Conservation (phyloP, 495 filamentous ascomycete species). For the Penicillium desertorum region DNA sequence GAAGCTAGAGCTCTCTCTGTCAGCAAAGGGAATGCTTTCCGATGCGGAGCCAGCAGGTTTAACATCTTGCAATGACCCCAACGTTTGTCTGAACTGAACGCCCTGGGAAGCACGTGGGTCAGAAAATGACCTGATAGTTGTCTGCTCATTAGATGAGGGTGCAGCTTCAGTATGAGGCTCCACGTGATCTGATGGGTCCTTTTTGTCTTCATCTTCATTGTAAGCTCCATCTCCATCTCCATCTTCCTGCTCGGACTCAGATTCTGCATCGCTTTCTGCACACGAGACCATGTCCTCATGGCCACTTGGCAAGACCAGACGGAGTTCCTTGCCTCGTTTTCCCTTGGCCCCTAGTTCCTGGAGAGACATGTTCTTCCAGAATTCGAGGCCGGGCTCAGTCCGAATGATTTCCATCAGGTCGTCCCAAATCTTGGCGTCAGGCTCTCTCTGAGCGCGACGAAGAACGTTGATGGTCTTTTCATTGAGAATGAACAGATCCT, state of each 20-base stretch:
- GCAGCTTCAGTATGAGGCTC: background rate
- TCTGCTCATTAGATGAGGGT: constrained; percentile 1
- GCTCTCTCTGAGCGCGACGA: background rate
- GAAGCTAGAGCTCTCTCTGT: background rate
- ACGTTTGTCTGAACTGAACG: background rate
- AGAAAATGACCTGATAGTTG: constrained; percentile 6
- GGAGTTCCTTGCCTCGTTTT: constrained; percentile 13
- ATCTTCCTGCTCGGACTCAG: background rate
- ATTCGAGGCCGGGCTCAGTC: constrained; percentile 1
- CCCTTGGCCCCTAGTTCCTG: constrained; percentile 13
- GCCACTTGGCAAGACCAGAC: constrained; percentile 11
- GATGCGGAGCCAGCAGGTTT: background rate
- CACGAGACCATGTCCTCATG: constrained; percentile 8
- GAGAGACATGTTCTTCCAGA: constrained; percentile 23
- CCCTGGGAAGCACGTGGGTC: background rate
- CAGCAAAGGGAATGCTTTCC: background rate
- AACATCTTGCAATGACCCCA: background rate
- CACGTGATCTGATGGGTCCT: background rate
- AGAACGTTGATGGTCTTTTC: constrained; percentile 1
- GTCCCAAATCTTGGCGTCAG: constrained; percentile 10
- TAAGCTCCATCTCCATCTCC: background rate
- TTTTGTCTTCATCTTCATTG: background rate
- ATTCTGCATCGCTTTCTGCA: background rate
- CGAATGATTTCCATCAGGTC: constrained; percentile 9
- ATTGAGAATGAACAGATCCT: constrained; percentile 15